Percentiles rank a stretch among this genome's conserved stretches.
phyloP scores from a whole-genome alignment of 2,329 filamentous ascomycete species.

The Aspergillus sp. region DNA sequence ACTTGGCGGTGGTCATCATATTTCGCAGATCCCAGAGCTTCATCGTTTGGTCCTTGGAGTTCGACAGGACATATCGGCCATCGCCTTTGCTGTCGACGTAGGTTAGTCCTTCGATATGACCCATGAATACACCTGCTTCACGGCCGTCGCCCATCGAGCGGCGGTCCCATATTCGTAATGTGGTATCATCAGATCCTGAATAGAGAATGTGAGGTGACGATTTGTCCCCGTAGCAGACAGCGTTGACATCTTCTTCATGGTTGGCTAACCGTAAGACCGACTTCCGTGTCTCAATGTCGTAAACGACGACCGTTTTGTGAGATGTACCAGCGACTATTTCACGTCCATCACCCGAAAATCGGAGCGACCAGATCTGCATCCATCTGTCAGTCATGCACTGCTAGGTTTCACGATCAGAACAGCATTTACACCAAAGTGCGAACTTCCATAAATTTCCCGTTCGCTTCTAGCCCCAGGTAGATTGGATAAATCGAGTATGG shows the following conservation, averaged over 20 bases:
- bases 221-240: constrained; percentile 89
- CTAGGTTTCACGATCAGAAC: not conserved
- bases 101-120: constrained; percentile 59
- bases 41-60: constrained; percentile 94
- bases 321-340: constrained; percentile 88
- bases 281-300: constrained; percentile 76
- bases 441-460: constrained; percentile 26
- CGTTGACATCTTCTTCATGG: constrained; percentile 86
- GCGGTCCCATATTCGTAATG: constrained; percentile 93
- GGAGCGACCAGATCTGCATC: constrained; percentile 70
- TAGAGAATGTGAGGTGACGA: constrained; percentile 88
- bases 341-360: constrained; percentile 85
- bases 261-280: constrained; percentile 69
- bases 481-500: constrained; percentile 62
- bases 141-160: constrained; percentile 58
- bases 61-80: constrained; percentile 81
- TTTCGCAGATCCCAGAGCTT: constrained; percentile 94
- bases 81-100: constrained; percentile 78
- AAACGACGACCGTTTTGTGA: constrained; percentile 72
- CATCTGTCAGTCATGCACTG: constrained; percentile 15
- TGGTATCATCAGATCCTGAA: constrained; percentile 90
- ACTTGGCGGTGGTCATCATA: constrained; percentile 66
- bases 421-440: constrained; percentile 39
- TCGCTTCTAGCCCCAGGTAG: constrained; percentile 40
- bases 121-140: constrained; percentile 58